Base-by-base conservation (phyloP, 345 rosid species). In the Trapa bicornis region DNA sequence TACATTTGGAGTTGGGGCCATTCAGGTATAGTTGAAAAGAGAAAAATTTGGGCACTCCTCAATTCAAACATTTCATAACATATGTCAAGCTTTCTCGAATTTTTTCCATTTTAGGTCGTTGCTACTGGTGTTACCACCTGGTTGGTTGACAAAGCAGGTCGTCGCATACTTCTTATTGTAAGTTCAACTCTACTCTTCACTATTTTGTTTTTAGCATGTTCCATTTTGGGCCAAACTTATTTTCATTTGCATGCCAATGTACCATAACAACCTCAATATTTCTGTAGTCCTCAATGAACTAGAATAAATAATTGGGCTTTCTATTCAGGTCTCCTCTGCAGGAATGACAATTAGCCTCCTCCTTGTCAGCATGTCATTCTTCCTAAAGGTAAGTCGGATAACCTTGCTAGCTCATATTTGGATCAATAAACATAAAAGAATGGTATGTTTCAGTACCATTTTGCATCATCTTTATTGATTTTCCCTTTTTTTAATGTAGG, bases 101-200 rank as follows among this genome's bases (percentile, higher is more conserved):
- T 5, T 53, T 50, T 53, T n/a, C 22, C 33, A 15, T 53, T 66
- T 39, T 69, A 88, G 96, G 96, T 88, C 64, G 73, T 89, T 62
- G 96, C 96, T 12, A 94, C 99, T 64, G 95, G 72, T 65, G 73
- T 89, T 37, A 65, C 89, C 13, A 87, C 96, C 22, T 91, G 96
- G 96, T 83, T 94, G 77, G 78, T 71, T 42, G 99, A 94, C 80
- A 86, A 70, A 78, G 66, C 96, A 58, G 99, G 99, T 37, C 96
- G 99, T 41, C 83, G 97, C 54, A 61, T 89, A 72, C 81, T 94
- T 12, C 99, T 94, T 66, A 83, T 81, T 10, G 96, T 91, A 79
- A 87, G 99, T 85, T 54, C 70, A 72, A 43, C 65, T 38, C 70
- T 37, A 16, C 61, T 72, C 52, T 64, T 52, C 45, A 43, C 2